Percentiles rank a stretch among this genome's conserved stretches.
phyloP scores from a whole-genome alignment of 208 protist species.

The Leishmania turanica region DNA sequence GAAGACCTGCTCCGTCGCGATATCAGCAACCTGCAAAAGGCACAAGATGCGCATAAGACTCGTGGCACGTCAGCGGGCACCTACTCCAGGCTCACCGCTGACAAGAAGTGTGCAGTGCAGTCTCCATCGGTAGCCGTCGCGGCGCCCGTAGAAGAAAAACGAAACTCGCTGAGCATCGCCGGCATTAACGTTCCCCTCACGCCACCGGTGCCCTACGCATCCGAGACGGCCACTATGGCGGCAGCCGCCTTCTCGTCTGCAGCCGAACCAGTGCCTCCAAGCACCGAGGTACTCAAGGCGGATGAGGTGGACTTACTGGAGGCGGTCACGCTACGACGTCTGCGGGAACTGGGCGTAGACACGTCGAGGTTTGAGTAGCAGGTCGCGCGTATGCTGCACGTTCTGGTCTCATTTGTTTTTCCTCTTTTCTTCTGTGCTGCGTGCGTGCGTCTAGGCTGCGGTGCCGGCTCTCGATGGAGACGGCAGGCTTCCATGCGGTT shows the following conservation, averaged over 20 bases:
- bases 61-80: background rate
- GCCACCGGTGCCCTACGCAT: conserved; percentile 16
- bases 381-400: background rate
- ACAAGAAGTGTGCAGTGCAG: background rate
- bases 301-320: conserved; percentile 83
- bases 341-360: conserved; percentile 68
- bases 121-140: background rate
- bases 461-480: background rate
- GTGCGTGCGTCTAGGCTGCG: background rate
- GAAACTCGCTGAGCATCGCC: conserved; percentile 12
- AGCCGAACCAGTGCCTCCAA: conserved; percentile 10
- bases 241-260: background rate
- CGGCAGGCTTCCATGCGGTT: background rate
- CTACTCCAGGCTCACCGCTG: background rate
- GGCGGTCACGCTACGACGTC: conserved; percentile 51
- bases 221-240: background rate
- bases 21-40: conserved; percentile 10
- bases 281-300: conserved; percentile 48
- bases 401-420: background rate
- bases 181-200: conserved; percentile 22
- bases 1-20: conserved; percentile 41
- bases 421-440: background rate
- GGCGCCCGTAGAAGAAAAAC: background rate
- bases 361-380: conserved; percentile 35
- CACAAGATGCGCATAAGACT: conserved; percentile 4